Evolutionary conservation across 495 filamentous ascomycete genomes (phyloP).

Genomic region (Cladorrhinum samala): DNA sequence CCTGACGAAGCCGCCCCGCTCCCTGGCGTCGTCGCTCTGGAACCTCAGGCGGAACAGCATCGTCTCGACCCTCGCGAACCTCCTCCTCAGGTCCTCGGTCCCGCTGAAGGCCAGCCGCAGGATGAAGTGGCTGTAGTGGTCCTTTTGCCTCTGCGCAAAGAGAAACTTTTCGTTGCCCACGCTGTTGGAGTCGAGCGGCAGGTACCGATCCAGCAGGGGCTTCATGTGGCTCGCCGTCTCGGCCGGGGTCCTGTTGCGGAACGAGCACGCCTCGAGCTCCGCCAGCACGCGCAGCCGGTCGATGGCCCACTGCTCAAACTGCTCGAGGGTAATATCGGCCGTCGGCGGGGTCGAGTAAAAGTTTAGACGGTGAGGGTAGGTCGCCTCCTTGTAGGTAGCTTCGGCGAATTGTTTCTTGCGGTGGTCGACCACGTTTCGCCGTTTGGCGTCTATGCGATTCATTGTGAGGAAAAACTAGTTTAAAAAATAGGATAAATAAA

Average conservation of each 20-base stretch:
- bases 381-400: constrained; percentile 60
- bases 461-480: constrained; percentile 40
- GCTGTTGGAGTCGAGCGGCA: constrained; percentile 74
- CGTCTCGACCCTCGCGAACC: constrained; percentile 81
- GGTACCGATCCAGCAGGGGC: constrained; percentile 75
- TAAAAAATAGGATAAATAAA: constrained; percentile 11
- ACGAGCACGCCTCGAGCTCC: constrained; percentile 92
- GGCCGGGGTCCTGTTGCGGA: constrained; percentile 74
- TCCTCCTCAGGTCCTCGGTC: constrained; percentile 84
- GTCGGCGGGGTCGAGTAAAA: constrained; percentile 87
- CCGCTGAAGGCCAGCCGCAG: constrained; percentile 86
- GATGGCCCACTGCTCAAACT: constrained; percentile 99
- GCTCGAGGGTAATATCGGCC: constrained; percentile 89
- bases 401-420: constrained; percentile 83
- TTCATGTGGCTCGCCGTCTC: constrained; percentile 77
- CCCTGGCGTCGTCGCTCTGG: constrained; percentile 58
- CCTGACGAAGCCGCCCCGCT: constrained; percentile 70
- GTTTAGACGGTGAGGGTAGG: constrained; percentile 84
- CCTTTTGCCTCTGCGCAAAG: constrained; percentile 76
- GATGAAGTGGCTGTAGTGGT: constrained; percentile 98
- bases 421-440: constrained; percentile 64
- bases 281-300: constrained; percentile 88
- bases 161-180: constrained; percentile 43
- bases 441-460: constrained; percentile 77
- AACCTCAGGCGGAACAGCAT: constrained; percentile 82